These are phyloP conservation scores for Calamus simplicifolius DNA, from an alignment of 176 grass and related monocot genomes.

Conservation along the genomic window DNA sequence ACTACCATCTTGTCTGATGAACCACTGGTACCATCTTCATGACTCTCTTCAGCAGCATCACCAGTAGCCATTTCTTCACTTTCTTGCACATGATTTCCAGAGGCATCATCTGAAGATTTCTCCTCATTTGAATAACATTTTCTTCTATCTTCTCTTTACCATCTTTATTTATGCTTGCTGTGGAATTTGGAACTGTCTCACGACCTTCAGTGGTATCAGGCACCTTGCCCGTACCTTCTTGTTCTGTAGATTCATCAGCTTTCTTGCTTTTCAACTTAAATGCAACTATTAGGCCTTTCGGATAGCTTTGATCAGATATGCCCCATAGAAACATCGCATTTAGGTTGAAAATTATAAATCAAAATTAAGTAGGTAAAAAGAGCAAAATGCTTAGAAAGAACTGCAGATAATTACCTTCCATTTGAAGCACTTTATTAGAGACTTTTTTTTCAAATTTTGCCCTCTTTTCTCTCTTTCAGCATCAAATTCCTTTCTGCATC, in stretches of 20 bases:
- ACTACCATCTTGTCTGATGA: conserved; percentile 25
- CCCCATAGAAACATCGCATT: conserved; percentile 10
- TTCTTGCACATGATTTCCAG: conserved; percentile 10
- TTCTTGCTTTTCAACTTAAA: conserved; percentile 76
- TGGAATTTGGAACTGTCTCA: conserved; percentile 12
- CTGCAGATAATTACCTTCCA: conserved; percentile 38
- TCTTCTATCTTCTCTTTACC: conserved; percentile 25
- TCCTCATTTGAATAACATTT: conserved; percentile 3
- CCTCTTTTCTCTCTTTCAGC: conserved; percentile 49
- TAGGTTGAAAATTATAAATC: conserved; percentile 1
- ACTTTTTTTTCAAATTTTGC: conserved; percentile 33
- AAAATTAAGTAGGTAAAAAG: conserved; percentile 3
- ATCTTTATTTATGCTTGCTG: conserved; percentile 16
- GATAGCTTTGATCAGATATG: conserved; percentile 40
- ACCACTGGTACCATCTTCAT: conserved; percentile 14
- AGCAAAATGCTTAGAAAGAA: conserved; percentile 6
- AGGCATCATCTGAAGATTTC: conserved; percentile 25
- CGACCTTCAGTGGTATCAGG: conserved; percentile 11
- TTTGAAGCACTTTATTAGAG: conserved; percentile 26
- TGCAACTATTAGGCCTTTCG: conserved; percentile 76
- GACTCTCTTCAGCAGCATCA: conserved; percentile 12
- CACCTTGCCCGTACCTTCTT: conserved; percentile 35
- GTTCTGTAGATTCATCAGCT: conserved; percentile 17
- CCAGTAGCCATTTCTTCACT: conserved; percentile 12
- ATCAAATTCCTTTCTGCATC: conserved; percentile 92